Percentiles rank a stretch among this genome's conserved stretches.
Evolutionary conservation across 164 flowering plant genomes (phyloP).

Genomic region (Sedum album): DNA sequence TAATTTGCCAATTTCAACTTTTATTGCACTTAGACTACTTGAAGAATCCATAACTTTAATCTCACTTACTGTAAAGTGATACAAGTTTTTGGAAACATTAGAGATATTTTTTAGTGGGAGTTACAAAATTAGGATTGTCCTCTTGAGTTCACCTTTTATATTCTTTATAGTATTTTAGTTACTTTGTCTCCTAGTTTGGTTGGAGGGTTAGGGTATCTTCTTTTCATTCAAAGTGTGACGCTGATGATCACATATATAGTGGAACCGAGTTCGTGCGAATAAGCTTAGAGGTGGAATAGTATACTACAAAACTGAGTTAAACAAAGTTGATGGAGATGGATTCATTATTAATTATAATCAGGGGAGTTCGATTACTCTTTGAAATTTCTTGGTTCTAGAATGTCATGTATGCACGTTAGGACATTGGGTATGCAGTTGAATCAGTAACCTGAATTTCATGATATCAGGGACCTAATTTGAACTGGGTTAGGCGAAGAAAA

Average conservation of each 20-base stretch:
- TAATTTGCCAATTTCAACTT: too few relatives aligned
- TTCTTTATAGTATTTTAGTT: neutral
- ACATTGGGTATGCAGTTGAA: neutral
- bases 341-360: neutral
- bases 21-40: neutral
- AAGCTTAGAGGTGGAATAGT: neutral
- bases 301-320: neutral
- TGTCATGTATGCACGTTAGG: neutral
- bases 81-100: neutral
- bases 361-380: neutral
- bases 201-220: neutral
- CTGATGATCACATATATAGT: neutral
- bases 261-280: neutral
- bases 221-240: neutral
- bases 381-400: constrained; percentile 1
- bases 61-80: neutral
- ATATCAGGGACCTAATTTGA: neutral
- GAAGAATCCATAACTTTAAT: neutral
- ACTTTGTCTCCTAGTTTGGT: neutral
- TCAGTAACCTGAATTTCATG: neutral
- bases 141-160: neutral
- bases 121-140: neutral
- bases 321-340: neutral
- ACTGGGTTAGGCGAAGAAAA: neutral
- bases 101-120: neutral